These are phyloP conservation scores for Candida sithepensis DNA, from an alignment of 805 yeast genomes.

Conservation along the genomic window DNA sequence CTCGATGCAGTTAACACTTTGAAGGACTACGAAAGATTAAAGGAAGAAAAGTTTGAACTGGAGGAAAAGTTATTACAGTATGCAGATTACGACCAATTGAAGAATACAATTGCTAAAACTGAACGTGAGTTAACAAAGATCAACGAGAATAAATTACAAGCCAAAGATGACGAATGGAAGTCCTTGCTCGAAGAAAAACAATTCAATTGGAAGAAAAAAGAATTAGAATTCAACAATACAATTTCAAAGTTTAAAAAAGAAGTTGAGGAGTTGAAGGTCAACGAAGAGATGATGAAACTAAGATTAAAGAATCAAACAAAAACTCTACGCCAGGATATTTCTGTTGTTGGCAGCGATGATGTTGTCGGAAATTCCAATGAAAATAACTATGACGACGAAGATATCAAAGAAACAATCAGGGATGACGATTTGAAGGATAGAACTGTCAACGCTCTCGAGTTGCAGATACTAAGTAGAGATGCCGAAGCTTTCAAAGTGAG, in stretches of 20 bases:
- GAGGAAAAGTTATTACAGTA: slow-evolving; percentile 57
- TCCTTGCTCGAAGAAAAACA: slow-evolving; percentile 72
- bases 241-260: slow-evolving; percentile 49
- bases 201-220: slow-evolving; percentile 60
- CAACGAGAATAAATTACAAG: slow-evolving; percentile 49
- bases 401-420: slow-evolving; percentile 7
- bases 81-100: slow-evolving; percentile 78
- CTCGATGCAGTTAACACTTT: slow-evolving; percentile 51
- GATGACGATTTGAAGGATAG: slow-evolving; percentile 20
- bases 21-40: slow-evolving; percentile 49
- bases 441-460: slow-evolving; percentile 44
- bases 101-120: slow-evolving; percentile 52
- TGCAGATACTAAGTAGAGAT: slow-evolving; percentile 70
- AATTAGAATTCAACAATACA: slow-evolving; percentile 48
- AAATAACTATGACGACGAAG: slow-evolving; percentile 17
- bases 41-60: slow-evolving; percentile 45
- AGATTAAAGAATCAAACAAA: slow-evolving; percentile 48
- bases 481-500: slow-evolving; percentile 67
- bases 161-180: slow-evolving; percentile 71
- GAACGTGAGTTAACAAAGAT: slow-evolving; percentile 61
- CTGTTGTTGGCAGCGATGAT: slow-evolving; percentile 18
- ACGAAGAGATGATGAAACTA: slow-evolving; percentile 61
- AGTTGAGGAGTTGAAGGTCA: slow-evolving; percentile 61
- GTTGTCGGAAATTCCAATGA: slow-evolving; percentile 1
- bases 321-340: slow-evolving; percentile 35